Percentiles rank a stretch among this genome's conserved stretches.
These are phyloP conservation scores for Dothideomycetidae sp. DNA, from an alignment of 2,329 filamentous ascomycete genomes.

Conservation along the genomic window DNA sequence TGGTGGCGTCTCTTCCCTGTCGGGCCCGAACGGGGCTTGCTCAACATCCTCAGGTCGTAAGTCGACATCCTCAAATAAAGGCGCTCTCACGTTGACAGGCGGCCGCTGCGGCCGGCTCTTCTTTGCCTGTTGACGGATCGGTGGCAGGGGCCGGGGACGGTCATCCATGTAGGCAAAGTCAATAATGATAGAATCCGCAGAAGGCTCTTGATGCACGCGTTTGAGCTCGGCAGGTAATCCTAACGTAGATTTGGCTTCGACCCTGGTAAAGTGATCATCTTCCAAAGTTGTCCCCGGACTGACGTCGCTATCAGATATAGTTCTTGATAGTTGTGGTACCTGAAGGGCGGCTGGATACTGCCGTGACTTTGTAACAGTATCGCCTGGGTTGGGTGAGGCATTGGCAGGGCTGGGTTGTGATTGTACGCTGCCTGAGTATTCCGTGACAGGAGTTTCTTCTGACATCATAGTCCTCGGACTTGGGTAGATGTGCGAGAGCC, in stretches of 20 bases:
- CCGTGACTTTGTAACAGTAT: neutral
- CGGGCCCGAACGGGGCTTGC: neutral
- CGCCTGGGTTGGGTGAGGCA: neutral
- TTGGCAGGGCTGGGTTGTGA: conserved; percentile 1
- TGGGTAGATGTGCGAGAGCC: conserved; percentile 5
- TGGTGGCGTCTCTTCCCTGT: neutral
- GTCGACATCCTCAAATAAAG: conserved; percentile 2
- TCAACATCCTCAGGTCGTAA: conserved; percentile 4
- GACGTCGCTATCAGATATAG: conserved; percentile 3
- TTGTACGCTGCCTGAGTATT: conserved; percentile 10
- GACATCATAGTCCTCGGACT: conserved; percentile 3
- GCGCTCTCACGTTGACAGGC: neutral
- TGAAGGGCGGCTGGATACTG: neutral
- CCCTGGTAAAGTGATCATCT: neutral
- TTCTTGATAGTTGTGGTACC: neutral
- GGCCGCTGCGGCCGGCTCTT: neutral
- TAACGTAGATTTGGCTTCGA: conserved; percentile 3
- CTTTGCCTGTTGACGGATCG: neutral
- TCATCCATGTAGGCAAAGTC: conserved; percentile 19
- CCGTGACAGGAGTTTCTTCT: conserved; percentile 5
- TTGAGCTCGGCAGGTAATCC: conserved; percentile 9
- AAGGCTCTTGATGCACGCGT: conserved; percentile 18
- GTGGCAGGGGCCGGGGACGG: neutral
- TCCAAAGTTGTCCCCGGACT: conserved; percentile 5
- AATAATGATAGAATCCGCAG: conserved; percentile 19